Percentiles rank a stretch among this genome's conserved stretches.
phyloP scores from a whole-genome alignment of 805 yeast genomes.

The Hanseniaspora guilliermondii region DNA sequence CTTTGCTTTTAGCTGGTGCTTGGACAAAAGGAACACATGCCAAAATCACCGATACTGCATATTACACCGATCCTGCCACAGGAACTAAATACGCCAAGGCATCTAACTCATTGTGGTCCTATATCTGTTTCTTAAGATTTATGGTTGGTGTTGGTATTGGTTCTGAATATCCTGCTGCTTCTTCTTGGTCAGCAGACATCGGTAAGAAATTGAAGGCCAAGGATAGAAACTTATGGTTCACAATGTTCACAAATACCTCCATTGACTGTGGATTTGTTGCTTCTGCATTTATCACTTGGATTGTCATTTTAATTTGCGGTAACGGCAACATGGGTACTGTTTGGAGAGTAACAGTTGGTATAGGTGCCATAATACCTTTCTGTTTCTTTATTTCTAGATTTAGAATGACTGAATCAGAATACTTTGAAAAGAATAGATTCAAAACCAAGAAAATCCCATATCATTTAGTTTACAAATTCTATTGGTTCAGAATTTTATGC shows the following conservation, averaged over 20 bases:
- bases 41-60: constrained; percentile 44
- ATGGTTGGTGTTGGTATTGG: constrained; percentile 88
- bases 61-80: constrained; percentile 67
- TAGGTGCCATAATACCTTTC: constrained; percentile 82
- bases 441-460: constrained; percentile 50
- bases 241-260: constrained; percentile 80
- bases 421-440: constrained; percentile 60
- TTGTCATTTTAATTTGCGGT: constrained; percentile 70
- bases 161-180: constrained; percentile 80
- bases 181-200: constrained; percentile 85
- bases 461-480: constrained; percentile 56
- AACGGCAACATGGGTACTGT: constrained; percentile 61
- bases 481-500: constrained; percentile 66
- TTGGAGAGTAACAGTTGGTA: constrained; percentile 84
- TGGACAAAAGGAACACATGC: constrained; percentile 63
- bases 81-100: constrained; percentile 33
- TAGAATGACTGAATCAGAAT: constrained; percentile 60
- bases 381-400: constrained; percentile 66
- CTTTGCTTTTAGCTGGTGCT: constrained; percentile 68
- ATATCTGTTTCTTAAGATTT: constrained; percentile 36
- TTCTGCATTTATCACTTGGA: constrained; percentile 75
- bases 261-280: constrained; percentile 80
- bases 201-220: constrained; percentile 86
- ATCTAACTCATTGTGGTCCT: constrained; percentile 11
- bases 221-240: constrained; percentile 75